phyloP scores from a whole-genome alignment of 345 rosid species.

The Excoecaria cochinchinensis region DNA sequence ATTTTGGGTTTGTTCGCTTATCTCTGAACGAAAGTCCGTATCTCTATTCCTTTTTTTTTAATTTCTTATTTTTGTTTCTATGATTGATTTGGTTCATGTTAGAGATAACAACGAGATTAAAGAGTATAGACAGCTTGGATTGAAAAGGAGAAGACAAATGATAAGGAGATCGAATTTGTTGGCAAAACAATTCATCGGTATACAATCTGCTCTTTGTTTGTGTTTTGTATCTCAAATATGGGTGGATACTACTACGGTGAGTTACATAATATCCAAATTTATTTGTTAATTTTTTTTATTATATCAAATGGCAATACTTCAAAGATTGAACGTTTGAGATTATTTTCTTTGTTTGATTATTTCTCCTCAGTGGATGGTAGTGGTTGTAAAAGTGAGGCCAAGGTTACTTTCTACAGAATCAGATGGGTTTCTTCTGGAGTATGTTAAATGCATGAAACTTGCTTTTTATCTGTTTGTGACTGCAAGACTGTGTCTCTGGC shows the following conservation, averaged over 20 bases:
- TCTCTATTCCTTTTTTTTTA: too few species aligned
- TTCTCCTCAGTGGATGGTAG: conserved; percentile 59
- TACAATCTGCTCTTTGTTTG: conserved; percentile 69
- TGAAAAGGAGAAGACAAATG: conserved; percentile 44
- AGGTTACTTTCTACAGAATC: conserved; percentile 80
- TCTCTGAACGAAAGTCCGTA: too few species aligned
- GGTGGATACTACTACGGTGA: conserved; percentile 67
- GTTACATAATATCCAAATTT: conserved; percentile 12
- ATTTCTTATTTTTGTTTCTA: too few species aligned
- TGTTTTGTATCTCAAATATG: conserved; percentile 84
- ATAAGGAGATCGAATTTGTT: conserved; percentile 60
- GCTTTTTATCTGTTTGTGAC: neutral
- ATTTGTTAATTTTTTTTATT: neutral
- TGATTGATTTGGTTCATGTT: conserved; percentile 29
- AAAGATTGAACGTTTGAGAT: neutral
- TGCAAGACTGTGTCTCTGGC: neutral
- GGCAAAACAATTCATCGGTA: conserved; percentile 82
- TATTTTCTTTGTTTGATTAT: neutral
- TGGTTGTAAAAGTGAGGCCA: conserved; percentile 76
- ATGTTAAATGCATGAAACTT: conserved; percentile 50
- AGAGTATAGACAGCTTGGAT: conserved; percentile 6
- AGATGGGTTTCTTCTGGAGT: conserved; percentile 68
- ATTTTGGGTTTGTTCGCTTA: too few species aligned
- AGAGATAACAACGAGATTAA: conserved; percentile 9
- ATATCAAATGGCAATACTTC: neutral